Evolutionary conservation across 192 early-diverging fungal species (phyloP), one percentile per base, ranked within the genome.

Genomic region (Cetraspora pellucida): DNA sequence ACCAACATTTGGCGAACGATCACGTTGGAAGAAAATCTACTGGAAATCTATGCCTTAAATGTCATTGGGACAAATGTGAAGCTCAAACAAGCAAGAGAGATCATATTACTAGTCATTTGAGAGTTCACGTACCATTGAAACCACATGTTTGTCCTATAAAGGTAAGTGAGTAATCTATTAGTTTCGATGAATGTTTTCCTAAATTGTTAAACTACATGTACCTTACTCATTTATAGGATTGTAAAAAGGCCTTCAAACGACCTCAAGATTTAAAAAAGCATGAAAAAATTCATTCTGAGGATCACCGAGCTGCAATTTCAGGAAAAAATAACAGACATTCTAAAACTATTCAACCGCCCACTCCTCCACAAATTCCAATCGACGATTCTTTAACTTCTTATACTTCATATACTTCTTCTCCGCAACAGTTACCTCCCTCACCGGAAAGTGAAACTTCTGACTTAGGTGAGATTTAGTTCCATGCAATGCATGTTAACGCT

Each of bases 261-360:
- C 94, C 94, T 14, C 96, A 97, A 86, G 96, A 97, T 81, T 81
- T 97, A 80, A 95, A 93, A 82, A 97, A 97, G 81, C 96, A 97
- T 82, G 93, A 94, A 81, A 91, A 88, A 81, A 95, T 88, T 16
- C 95, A 96, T 78, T 79, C 85, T 31, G 82, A 90, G 58, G 63
- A 79, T 44, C 82, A 85, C 21, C 68, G 75, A 50, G n/a, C 50
- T 46, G 13, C 44, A n/a, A 68, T 67, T 19, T 13, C 45, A 54
- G 45, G 46, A 28, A 77, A 55, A 74, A 31, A 46, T 45, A 31
- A n/a, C n/a, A 65, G 37, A 68, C 70, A 10, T 45, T 58, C 2
- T 8, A 68, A 2, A 27, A 43, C 6, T 66, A 71, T 46, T 25
- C 79, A 67, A 58, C 77, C 78, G 0, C 70, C 76, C 21, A 76